Conservation (phyloP, 2,329 filamentous ascomycete species). For the Neurospora crassa region DNA sequence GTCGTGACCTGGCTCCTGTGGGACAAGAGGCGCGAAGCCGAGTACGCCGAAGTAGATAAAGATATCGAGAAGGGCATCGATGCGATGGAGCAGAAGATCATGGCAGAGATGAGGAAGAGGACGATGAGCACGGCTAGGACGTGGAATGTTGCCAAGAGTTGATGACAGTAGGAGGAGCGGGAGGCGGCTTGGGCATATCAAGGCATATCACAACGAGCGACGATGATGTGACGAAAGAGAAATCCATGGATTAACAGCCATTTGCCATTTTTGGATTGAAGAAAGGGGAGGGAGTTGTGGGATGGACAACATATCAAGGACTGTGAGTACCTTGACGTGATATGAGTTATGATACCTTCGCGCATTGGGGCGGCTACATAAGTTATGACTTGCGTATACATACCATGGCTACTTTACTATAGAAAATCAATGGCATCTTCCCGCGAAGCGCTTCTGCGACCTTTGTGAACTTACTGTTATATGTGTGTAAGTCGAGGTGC, state of each 20-base stretch:
- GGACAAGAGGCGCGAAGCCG: constrained; percentile 39
- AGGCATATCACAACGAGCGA: not conserved
- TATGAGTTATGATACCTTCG: not conserved
- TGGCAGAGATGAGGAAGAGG: constrained; percentile 44
- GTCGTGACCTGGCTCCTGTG: constrained; percentile 46
- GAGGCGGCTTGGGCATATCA: no score
- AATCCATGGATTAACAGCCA: not conserved
- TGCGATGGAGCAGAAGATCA: constrained; percentile 47
- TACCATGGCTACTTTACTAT: not conserved
- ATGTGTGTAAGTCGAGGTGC: no score
- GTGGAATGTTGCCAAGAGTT: constrained; percentile 29
- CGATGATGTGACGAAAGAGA: not conserved
- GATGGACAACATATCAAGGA: not conserved
- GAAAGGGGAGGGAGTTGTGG: not conserved
- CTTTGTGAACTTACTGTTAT: no score
- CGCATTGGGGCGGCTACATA: not conserved
- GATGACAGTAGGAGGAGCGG: no score
- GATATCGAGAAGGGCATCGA: constrained; percentile 46
- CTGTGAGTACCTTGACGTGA: no score
- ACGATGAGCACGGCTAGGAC: constrained; percentile 48
- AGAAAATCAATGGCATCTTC: not conserved
- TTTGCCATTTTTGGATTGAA: not conserved
- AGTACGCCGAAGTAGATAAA: constrained; percentile 38
- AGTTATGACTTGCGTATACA: not conserved
- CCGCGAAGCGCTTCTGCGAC: no score